Base-by-base conservation (phyloP, 148 eudicot species). In the Polygonum aviculare region DNA sequence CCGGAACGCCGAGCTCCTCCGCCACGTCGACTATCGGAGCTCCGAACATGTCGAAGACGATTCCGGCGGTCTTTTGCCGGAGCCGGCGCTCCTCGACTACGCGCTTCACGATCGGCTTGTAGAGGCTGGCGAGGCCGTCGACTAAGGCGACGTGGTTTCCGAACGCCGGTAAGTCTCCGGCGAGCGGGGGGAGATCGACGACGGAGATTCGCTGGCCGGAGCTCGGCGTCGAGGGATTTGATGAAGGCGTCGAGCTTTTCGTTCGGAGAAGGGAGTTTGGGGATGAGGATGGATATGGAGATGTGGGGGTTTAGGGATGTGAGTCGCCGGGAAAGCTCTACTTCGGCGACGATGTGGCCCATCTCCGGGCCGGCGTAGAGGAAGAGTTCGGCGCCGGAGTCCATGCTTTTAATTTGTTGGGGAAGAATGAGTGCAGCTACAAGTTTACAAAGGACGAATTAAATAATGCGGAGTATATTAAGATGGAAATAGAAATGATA, bases 291-390 rank as follows among this genome's bases (percentile, higher is more conserved):
- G 44, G 80, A 69, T 49, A 82, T 26, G 12, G 84, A 82, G 45
- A 86, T 72, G 7, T 72, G 79, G 1, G 77, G 31, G 75, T 88
- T 77, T 8, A 84, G 78, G 19, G 67, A 59, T 7, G 81, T 3
- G 65, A 90, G 81, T 63, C 77, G 81, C 21, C 88, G 88, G 33
- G 90, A 87, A 0, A 84, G 36, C 77, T 90, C 84, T 0, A 90
- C 78, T 31, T 82, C 75, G 12, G 87, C 72, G 16, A 80, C 74
- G 35, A 90, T 40, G 83, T 90, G 92, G 63, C 95, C 88, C 81
- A 85, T 72, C 36, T 81, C 84, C 14, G 92, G 90, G 1, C 84
- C 70, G 18, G 95, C 88, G 31, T 88, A 74, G 69, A 88, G 76
- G 12, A 90, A 85, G 12, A 90, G 55, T 79, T 88, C 90, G 21